Evolutionary conservation across 2,329 filamentous ascomycete species (phyloP).

Genomic region (Orbilia oligospora): DNA sequence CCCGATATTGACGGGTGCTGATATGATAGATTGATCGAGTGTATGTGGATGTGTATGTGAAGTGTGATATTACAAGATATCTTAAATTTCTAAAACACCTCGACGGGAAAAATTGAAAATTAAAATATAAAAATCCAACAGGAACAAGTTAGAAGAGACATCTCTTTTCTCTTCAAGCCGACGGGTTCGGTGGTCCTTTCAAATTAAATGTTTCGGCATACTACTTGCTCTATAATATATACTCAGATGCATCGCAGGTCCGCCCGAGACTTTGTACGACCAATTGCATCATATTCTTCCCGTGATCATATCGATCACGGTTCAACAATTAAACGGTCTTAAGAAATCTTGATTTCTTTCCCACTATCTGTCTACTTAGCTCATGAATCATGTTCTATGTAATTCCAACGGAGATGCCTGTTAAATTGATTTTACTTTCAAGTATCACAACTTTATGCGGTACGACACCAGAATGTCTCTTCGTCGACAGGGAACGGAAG

Average conservation of each 20-base stretch:
- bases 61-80: neutral
- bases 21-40: constrained; percentile 4
- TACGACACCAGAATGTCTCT: constrained; percentile 28
- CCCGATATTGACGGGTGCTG: constrained; percentile 13
- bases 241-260: neutral
- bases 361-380: constrained; percentile 2
- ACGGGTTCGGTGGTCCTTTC: constrained; percentile 35
- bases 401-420: constrained; percentile 40
- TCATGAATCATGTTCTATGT: constrained; percentile 1
- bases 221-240: constrained; percentile 4
- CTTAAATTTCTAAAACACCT: neutral
- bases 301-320: constrained; percentile 17
- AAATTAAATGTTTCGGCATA: constrained; percentile 35
- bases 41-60: neutral
- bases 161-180: neutral
- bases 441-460: constrained; percentile 18
- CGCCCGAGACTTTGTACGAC: constrained; percentile 34
- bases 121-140: neutral
- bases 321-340: constrained; percentile 3
- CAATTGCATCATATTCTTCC: constrained; percentile 22
- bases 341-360: constrained; percentile 26
- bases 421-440: neutral
- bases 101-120: neutral
- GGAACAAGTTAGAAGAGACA: neutral
- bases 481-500: constrained; percentile 29